These are phyloP conservation scores for Clathrus columnatus DNA, from an alignment of 768 basidiomycete genomes.

Conservation along the genomic window DNA sequence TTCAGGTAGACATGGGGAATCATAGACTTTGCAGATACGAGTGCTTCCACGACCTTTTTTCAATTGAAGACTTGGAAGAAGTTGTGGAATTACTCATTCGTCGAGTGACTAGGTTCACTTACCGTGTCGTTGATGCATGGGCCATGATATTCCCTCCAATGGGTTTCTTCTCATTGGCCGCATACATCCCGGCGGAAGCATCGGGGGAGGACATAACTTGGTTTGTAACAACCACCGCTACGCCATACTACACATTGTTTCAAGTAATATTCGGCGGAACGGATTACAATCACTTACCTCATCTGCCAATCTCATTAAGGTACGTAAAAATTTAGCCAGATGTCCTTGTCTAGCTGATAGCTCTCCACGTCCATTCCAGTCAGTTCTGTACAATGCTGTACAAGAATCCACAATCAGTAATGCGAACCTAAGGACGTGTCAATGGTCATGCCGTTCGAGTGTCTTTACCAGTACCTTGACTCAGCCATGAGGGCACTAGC, in stretches of 20 bases:
- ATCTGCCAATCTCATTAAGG: conserved; percentile 87
- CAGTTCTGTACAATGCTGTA: conserved; percentile 90
- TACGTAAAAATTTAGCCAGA: conserved; percentile 90
- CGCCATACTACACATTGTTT: conserved; percentile 63
- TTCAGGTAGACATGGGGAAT: conserved; percentile 95
- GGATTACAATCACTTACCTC: conserved; percentile 50
- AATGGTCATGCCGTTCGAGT: neutral
- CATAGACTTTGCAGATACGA: conserved; percentile 93
- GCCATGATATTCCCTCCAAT: conserved; percentile 99
- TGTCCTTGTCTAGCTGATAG: conserved; percentile 92
- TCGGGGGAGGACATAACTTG: conserved; percentile 99
- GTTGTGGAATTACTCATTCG: conserved; percentile 1
- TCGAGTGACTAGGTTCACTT: conserved; percentile 14
- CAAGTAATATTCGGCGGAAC: neutral
- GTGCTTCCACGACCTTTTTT: conserved; percentile 89
- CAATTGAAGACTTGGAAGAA: conserved; percentile 59
- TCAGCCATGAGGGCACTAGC: conserved; percentile 99
- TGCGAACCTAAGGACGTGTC: conserved; percentile 60
- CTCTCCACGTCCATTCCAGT: conserved; percentile 93
- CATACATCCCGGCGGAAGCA: conserved; percentile 81
- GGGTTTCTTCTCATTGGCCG: conserved; percentile 92
- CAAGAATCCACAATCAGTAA: conserved; percentile 94
- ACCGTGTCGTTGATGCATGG: conserved; percentile 97
- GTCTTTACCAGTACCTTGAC: conserved; percentile 54
- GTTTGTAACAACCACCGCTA: conserved; percentile 95